Conservation (phyloP, 2,329 filamentous ascomycete genomes). For the Blastomyces gilchristii region DNA sequence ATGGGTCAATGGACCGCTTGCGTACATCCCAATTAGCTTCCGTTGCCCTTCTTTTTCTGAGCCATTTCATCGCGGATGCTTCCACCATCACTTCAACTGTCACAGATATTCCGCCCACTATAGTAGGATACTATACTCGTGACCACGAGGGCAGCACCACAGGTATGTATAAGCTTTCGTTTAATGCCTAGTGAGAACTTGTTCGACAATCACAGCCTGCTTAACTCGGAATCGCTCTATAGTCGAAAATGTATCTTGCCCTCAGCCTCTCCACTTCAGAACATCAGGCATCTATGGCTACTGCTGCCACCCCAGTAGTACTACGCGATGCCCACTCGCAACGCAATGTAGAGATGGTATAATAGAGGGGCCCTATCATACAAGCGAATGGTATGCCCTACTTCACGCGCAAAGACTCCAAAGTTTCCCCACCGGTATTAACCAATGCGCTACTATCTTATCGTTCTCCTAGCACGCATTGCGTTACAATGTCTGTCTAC, state of each 20-base stretch:
- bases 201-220: not conserved
- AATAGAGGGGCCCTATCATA: not conserved
- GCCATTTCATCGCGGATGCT: not conserved
- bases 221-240: not conserved
- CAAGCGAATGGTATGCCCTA: not conserved
- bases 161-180: not conserved
- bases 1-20: constrained; percentile 2
- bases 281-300: not conserved
- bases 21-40: not conserved
- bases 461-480: not conserved
- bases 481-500: not conserved
- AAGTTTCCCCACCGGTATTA: not conserved
- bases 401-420: not conserved
- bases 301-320: not conserved
- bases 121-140: not conserved
- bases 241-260: not conserved
- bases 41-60: not conserved
- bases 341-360: not conserved
- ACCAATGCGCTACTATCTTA: not conserved
- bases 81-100: not conserved
- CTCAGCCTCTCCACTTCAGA: not conserved
- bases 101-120: not conserved
- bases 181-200: not conserved
- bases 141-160: not conserved
- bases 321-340: not conserved